Evolutionary conservation across 2,329 filamentous ascomycete species (phyloP).

Genomic region (Neoscytalidium dimidiatum): DNA sequence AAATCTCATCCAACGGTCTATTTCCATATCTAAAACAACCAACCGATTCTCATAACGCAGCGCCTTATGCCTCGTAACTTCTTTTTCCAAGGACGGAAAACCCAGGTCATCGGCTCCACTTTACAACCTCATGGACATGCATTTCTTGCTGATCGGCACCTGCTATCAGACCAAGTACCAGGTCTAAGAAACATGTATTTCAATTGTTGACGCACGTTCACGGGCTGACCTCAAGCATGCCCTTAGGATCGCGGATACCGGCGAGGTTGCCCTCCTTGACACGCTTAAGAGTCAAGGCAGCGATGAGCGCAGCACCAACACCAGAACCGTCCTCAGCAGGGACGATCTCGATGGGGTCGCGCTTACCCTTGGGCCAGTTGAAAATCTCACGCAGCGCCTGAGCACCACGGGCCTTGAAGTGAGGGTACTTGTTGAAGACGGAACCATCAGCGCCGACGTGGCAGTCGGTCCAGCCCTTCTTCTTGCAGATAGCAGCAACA

Average conservation of each 20-base stretch:
- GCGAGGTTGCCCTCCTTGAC: slow-evolving; percentile 60
- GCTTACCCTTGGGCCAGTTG: slow-evolving; percentile 75
- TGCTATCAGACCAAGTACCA: not conserved
- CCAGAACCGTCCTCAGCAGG: slow-evolving; percentile 94
- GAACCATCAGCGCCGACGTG: slow-evolving; percentile 97
- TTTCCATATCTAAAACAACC: slow-evolving; percentile 8
- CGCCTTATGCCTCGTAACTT: not conserved
- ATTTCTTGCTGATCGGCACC: not conserved
- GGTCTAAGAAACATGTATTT: not conserved
- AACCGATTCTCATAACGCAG: slow-evolving; percentile 1
- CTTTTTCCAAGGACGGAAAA: not conserved
- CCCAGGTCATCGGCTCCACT: not conserved
- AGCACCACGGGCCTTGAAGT: slow-evolving; percentile 93
- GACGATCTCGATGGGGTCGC: slow-evolving; percentile 78
- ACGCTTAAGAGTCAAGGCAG: slow-evolving; percentile 66
- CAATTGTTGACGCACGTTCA: not conserved
- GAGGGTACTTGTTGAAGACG: slow-evolving; percentile 98
- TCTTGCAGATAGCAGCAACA: slow-evolving; percentile 93
- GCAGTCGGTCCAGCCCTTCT: slow-evolving; percentile 85
- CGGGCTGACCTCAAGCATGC: slow-evolving; percentile 36
- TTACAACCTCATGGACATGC: not conserved
- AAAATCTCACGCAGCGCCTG: slow-evolving; percentile 91
- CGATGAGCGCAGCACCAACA: slow-evolving; percentile 96
- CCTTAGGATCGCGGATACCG: slow-evolving; percentile 57
- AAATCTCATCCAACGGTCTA: not conserved